Evolutionary conservation across 768 basidiomycete genomes (phyloP).

Genomic region (Candolleomyces eurysporus): DNA sequence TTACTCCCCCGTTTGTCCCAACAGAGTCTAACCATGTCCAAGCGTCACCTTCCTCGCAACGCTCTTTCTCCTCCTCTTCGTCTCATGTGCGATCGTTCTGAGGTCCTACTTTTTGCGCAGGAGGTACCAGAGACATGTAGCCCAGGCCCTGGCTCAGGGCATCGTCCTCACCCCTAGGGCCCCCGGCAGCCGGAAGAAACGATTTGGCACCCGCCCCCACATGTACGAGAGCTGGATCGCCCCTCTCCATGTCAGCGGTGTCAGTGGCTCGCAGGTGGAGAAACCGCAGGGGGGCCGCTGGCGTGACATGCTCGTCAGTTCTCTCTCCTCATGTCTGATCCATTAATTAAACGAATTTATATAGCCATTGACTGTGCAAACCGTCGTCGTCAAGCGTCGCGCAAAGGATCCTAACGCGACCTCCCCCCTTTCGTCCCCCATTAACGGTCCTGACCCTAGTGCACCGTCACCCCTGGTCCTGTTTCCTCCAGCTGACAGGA

Average conservation of each 20-base stretch:
- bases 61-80: constrained; percentile 61
- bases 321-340: neutral
- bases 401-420: constrained; percentile 20
- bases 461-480: neutral
- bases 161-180: constrained; percentile 40
- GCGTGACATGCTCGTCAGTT: constrained; percentile 9
- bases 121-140: constrained; percentile 51
- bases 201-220: constrained; percentile 48
- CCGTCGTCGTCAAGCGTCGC: constrained; percentile 31
- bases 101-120: constrained; percentile 62
- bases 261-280: constrained; percentile 4
- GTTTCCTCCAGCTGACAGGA: too few species aligned
- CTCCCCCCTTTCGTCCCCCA: constrained; percentile 11
- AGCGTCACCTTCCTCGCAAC: constrained; percentile 76
- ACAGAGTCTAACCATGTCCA: constrained; percentile 21
- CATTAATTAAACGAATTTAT: too few species aligned
- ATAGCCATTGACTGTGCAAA: constrained; percentile 39
- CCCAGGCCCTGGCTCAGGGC: constrained; percentile 53
- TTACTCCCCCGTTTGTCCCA: constrained; percentile 6
- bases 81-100: constrained; percentile 62
- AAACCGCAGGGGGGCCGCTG: constrained; percentile 5
- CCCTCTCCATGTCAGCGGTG: constrained; percentile 36
- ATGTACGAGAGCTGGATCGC: constrained; percentile 46
- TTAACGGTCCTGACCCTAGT: neutral
- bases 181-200: constrained; percentile 37